Conservation (phyloP, 1,139 yeast genomes). For the Pichia sp. region DNA sequence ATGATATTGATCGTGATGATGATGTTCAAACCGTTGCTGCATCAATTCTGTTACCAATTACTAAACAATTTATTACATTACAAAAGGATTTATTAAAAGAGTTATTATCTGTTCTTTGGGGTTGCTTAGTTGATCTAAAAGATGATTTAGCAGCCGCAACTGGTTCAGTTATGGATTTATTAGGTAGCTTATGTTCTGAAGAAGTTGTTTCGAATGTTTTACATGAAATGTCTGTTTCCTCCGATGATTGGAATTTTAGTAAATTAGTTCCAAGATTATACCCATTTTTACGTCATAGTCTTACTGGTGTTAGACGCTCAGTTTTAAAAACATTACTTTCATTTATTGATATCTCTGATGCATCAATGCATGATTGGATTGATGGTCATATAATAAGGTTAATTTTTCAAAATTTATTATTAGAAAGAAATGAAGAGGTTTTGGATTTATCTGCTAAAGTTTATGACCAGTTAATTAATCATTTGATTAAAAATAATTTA, state of each 20-base stretch:
- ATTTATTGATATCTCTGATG: slow-evolving; percentile 65
- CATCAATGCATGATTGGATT: slow-evolving; percentile 68
- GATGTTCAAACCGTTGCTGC: slow-evolving; percentile 98
- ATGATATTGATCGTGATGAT: slow-evolving; percentile 66
- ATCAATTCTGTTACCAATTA: slow-evolving; percentile 84
- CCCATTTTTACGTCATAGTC: slow-evolving; percentile 92
- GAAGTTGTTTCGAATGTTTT: slow-evolving; percentile 69
- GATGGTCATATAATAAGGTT: slow-evolving; percentile 66
- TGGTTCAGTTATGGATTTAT: slow-evolving; percentile 91
- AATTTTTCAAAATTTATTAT: slow-evolving; percentile 76
- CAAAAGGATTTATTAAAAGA: slow-evolving; percentile 56
- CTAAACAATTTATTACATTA: slow-evolving; percentile 69
- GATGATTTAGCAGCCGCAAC: slow-evolving; percentile 94
- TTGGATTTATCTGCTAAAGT: slow-evolving; percentile 58
- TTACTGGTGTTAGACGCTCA: slow-evolving; percentile 84
- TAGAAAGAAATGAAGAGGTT: slow-evolving; percentile 81
- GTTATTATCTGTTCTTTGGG: slow-evolving; percentile 79
- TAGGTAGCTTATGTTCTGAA: slow-evolving; percentile 83
- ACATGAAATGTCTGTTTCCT: slow-evolving; percentile 47
- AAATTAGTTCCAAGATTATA: slow-evolving; percentile 82
- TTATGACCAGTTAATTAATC: slow-evolving; percentile 50
- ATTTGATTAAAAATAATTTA: slow-evolving; percentile 33
- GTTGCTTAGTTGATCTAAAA: slow-evolving; percentile 70
- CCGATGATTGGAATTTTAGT: slow-evolving; percentile 54
- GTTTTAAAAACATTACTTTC: slow-evolving; percentile 77